phyloP scores from a whole-genome alignment of 2,329 filamentous ascomycete species.

The Aspergillus sp. region DNA sequence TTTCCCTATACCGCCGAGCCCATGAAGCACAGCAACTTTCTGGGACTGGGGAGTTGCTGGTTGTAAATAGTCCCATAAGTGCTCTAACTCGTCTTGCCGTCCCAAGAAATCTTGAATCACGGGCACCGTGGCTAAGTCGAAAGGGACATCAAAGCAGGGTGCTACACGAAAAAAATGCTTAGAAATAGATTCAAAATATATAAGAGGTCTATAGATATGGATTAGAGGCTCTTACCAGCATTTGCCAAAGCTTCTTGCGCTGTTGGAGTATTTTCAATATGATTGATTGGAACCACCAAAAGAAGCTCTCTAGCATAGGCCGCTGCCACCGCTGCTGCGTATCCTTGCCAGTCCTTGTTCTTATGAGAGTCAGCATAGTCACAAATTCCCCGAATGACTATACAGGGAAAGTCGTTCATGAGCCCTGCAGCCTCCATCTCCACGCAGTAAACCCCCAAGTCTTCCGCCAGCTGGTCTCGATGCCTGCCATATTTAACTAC shows the following conservation, averaged over 20 bases:
- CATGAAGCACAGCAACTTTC: conserved; percentile 21
- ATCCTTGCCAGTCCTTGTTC: not conserved
- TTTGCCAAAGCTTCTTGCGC: too few relatives aligned
- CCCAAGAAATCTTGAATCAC: conserved; percentile 16
- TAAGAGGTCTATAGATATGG: too few relatives aligned
- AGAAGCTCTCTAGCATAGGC: not conserved
- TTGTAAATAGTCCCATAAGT: conserved; percentile 17
- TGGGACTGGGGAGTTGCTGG: not conserved
- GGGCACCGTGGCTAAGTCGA: conserved; percentile 14
- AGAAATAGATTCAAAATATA: too few relatives aligned
- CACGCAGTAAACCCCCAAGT: not conserved
- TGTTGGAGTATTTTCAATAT: too few relatives aligned
- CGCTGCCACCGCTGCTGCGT: not conserved
- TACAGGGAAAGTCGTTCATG: not conserved
- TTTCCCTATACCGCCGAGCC: conserved; percentile 27
- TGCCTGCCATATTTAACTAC: not conserved
- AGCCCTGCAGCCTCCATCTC: not conserved
- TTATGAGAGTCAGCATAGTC: not conserved
- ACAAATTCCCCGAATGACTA: not conserved
- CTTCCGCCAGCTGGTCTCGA: not conserved
- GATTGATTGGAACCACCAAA: not conserved
- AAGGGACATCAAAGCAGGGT: not conserved
- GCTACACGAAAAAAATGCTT: too few relatives aligned
- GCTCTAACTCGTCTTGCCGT: conserved; percentile 16
- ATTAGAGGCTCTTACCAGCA: too few relatives aligned